These are phyloP conservation scores for Zasmidium cellare DNA, from an alignment of 2,329 filamentous ascomycete genomes.

Conservation along the genomic window DNA sequence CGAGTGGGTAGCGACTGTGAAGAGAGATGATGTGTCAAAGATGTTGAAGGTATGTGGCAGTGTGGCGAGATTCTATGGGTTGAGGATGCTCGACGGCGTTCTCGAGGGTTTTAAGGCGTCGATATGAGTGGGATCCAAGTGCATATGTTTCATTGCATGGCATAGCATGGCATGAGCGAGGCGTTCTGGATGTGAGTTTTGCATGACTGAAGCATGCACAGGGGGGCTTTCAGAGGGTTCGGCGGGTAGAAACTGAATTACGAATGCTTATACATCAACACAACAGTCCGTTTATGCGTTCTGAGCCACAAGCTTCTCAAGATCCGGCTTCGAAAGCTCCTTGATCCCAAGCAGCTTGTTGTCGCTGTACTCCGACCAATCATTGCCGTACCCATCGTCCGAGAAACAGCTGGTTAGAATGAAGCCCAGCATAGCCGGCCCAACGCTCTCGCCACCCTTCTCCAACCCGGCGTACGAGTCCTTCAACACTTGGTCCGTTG, in stretches of 20 bases:
- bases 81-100: conserved; percentile 78
- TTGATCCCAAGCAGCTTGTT: conserved; percentile 40
- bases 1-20: conserved; percentile 73
- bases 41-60: conserved; percentile 68
- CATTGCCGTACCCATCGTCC: conserved; percentile 32
- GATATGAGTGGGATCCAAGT: no score
- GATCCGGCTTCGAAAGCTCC: conserved; percentile 28
- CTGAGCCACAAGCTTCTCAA: conserved; percentile 31
- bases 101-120: conserved; percentile 43
- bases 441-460: conserved; percentile 25
- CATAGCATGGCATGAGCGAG: no score
- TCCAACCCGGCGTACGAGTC: conserved; percentile 32
- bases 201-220: no score
- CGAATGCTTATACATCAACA: no score
- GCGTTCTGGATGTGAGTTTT: no score
- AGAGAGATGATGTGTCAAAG: conserved; percentile 64
- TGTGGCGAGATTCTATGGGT: conserved; percentile 75
- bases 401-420: conserved; percentile 30
- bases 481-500: conserved; percentile 30
- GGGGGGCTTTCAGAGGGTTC: no score
- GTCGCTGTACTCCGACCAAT: conserved; percentile 36
- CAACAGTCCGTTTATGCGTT: no score
- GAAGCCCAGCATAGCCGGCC: conserved; percentile 31
- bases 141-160: not conserved
- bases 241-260: no score